A percentile compares a stretch with the other conserved stretches of the same genome.
Evolutionary conservation across 495 filamentous ascomycete species (phyloP).

Genomic region (Pseudomonodictys pantanalensis): DNA sequence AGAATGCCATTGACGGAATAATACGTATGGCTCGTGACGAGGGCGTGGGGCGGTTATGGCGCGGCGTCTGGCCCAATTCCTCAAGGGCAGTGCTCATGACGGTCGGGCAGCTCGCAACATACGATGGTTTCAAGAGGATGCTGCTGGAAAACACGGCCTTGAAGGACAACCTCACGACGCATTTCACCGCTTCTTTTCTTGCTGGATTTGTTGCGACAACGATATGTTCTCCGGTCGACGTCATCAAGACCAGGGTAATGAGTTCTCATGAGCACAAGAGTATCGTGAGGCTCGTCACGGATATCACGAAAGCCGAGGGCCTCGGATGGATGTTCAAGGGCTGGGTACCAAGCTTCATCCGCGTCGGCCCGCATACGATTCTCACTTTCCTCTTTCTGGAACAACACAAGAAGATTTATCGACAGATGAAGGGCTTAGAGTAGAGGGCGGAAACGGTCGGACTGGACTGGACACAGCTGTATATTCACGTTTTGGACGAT

Average conservation of each 20-base stretch:
- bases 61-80: constrained; percentile 90
- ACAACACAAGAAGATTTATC: constrained; percentile 72
- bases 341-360: constrained; percentile 95
- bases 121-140: constrained; percentile 85
- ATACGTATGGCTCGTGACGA: constrained; percentile 80
- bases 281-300: constrained; percentile 39
- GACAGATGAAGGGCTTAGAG: constrained; percentile 26
- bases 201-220: constrained; percentile 95
- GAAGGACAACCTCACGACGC: constrained; percentile 73
- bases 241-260: constrained; percentile 97
- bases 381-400: constrained; percentile 94
- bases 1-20: constrained; percentile 81
- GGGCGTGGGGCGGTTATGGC: constrained; percentile 68
- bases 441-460: too few species aligned
- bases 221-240: constrained; percentile 90
- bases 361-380: constrained; percentile 91
- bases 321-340: constrained; percentile 89
- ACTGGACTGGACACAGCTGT: too few species aligned
- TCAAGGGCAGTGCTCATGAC: constrained; percentile 92
- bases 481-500: too few species aligned
- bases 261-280: constrained; percentile 56
- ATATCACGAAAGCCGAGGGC: constrained; percentile 76
- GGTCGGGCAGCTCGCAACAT: constrained; percentile 80
- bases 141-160: constrained; percentile 66
- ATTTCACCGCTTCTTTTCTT: constrained; percentile 81